Percentiles rank a stretch among this genome's conserved stretches.
Evolutionary conservation across 805 yeast genomes (phyloP).

Genomic region (Ogataea siamensis): DNA sequence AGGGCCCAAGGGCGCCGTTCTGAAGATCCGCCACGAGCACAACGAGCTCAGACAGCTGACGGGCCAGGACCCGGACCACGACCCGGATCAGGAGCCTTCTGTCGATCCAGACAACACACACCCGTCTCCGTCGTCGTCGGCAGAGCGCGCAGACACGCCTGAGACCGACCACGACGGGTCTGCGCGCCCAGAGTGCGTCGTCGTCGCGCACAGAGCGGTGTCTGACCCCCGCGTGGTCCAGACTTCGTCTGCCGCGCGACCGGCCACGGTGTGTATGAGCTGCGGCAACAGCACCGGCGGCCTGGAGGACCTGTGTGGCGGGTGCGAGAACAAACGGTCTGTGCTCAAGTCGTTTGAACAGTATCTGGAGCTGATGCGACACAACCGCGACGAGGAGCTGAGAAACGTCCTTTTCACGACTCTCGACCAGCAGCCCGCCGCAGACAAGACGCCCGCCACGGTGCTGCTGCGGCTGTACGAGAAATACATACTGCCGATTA

Average conservation of each 20-base stretch:
- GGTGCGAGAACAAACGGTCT: conserved; percentile 26
- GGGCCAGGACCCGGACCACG: conserved; percentile 4
- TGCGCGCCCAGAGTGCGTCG: too few relatives aligned
- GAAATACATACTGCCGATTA: conserved; percentile 30
- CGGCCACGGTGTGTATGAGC: conserved; percentile 15
- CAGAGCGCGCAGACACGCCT: not conserved
- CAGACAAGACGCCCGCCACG: conserved; percentile 24
- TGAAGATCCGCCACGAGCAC: conserved; percentile 19
- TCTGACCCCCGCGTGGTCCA: too few relatives aligned
- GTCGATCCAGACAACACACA: too few relatives aligned
- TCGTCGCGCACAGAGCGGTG: too few relatives aligned
- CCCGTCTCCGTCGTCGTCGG: not conserved
- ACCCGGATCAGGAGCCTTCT: not conserved
- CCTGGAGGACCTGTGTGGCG: conserved; percentile 24
- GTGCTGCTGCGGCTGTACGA: conserved; percentile 28
- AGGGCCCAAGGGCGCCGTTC: conserved; percentile 24
- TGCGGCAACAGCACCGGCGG: conserved; percentile 10
- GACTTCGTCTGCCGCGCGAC: not conserved
- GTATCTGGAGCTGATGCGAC: conserved; percentile 26
- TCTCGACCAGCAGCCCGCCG: conserved; percentile 18
- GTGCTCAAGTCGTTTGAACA: conserved; percentile 26
- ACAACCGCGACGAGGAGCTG: conserved; percentile 26
- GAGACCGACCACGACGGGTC: conserved; percentile 3
- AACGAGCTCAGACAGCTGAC: conserved; percentile 17
- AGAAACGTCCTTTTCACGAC: conserved; percentile 27